Base-by-base conservation (phyloP, 495 filamentous ascomycete genomes). In the Staphylotrichum longicolle region DNA sequence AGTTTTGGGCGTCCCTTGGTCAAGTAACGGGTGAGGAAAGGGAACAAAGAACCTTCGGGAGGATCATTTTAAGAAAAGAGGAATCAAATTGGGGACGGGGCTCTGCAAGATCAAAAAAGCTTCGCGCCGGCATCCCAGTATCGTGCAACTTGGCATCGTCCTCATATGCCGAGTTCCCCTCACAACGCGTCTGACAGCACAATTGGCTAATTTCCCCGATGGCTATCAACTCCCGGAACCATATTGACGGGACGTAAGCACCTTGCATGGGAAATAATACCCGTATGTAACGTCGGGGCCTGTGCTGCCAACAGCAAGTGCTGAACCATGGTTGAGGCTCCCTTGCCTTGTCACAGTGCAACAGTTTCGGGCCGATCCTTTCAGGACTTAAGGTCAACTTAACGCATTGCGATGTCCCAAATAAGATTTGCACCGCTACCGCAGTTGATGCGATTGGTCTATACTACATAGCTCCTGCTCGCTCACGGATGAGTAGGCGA, bases 111-210 rank as follows among this genome's bases (percentile, higher is more conserved):
- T 27, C 20, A 27, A 27, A 27, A 27, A 27, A 27, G 20, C 20
- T 27, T 27, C 20, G 20, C 20, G 20, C 20, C 1, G 20, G 20
- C 20, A 27, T 1, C 20, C 20, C 20, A 27, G 20, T 27, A 27
- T 27, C 20, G 20, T 27, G 20, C 20, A 27, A 27, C 20, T 27
- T 27, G 20, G 20, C 20, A 27, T 50, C 35, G 33, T 10, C 35
- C 8, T 50, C 35, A 54, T 54, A 41, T 58, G 57, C 57, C 57
- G 57, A 32, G 9, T 58, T 32, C 57, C 57, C 57, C 57, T 58
- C 57, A 58, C 57, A n/a, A 30, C 46, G 27, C 35, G 35, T 1
- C 50, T 39, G n/a, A 20, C 15, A 12, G 50, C 46, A 50, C 34
- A 50, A 58, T 41, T 48, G 46, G 35, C 27, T 14, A 37, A 15